Evolutionary conservation across 1,284 basidiomycete genomes (phyloP).

Genomic region (Boletus sp.): DNA sequence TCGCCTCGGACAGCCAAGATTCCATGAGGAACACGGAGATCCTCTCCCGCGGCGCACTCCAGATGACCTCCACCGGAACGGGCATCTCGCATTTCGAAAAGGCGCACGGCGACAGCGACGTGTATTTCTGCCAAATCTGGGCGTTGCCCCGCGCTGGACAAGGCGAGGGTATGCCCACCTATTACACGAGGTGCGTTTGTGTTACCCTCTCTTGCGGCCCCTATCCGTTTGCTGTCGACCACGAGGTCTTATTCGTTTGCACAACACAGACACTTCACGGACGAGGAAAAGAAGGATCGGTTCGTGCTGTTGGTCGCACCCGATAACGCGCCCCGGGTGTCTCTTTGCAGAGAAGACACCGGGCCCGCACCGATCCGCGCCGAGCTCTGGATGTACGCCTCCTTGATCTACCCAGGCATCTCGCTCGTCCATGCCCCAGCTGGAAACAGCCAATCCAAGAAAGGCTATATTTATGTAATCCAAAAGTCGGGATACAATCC

Average conservation of each 20-base stretch:
- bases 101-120: slow-evolving; percentile 57
- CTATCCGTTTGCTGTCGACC: neutral
- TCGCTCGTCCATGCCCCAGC: slow-evolving; percentile 55
- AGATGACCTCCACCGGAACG: slow-evolving; percentile 89
- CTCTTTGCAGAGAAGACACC: slow-evolving; percentile 60
- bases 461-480: slow-evolving; percentile 72
- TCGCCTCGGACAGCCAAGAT: slow-evolving; percentile 61
- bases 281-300: slow-evolving; percentile 78
- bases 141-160: slow-evolving; percentile 59
- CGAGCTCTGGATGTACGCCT: slow-evolving; percentile 64
- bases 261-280: slow-evolving; percentile 73
- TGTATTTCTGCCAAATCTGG: slow-evolving; percentile 93
- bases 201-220: neutral
- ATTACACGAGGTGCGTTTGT: slow-evolving; percentile 68
- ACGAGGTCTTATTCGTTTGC: neutral
- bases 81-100: slow-evolving; percentile 87
- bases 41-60: slow-evolving; percentile 85
- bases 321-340: slow-evolving; percentile 56
- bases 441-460: slow-evolving; percentile 40
- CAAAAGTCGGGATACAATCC: slow-evolving; percentile 79
- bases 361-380: slow-evolving; percentile 79
- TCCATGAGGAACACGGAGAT: slow-evolving; percentile 90
- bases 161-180: slow-evolving; percentile 64
- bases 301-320: slow-evolving; percentile 77
- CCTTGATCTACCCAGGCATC: slow-evolving; percentile 60